phyloP scores from a whole-genome alignment of 192 early-diverging fungal genomes.

The Neocallimastix lanati region DNA sequence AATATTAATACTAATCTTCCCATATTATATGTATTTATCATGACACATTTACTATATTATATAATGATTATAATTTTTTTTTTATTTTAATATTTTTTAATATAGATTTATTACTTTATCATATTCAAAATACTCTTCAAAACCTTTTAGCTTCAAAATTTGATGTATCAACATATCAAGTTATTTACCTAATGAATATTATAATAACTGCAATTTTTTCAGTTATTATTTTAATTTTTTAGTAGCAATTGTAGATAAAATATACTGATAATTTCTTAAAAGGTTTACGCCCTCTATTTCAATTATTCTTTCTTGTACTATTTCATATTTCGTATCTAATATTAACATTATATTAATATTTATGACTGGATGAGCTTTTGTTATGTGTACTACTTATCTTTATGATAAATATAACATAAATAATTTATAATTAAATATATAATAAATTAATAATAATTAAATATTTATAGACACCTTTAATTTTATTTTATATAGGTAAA shows the following conservation, averaged over 20 bases:
- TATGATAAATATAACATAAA: too few species aligned
- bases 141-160: conserved; percentile 69
- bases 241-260: conserved; percentile 89
- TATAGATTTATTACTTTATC: conserved; percentile 71
- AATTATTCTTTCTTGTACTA: conserved; percentile 75
- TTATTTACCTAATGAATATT: conserved; percentile 95
- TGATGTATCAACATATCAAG: conserved; percentile 89
- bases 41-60: too few species aligned
- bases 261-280: conserved; percentile 96
- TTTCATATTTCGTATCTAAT: conserved; percentile 68
- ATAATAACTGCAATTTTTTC: conserved; percentile 87
- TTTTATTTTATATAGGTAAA: too few species aligned
- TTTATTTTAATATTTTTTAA: too few species aligned
- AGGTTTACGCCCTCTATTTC: conserved; percentile 92
- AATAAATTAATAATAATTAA: too few species aligned
- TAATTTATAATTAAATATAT: too few species aligned
- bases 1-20: too few species aligned
- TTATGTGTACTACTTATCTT: conserved; percentile 57
- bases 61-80: conserved; percentile 70
- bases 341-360: conserved; percentile 55
- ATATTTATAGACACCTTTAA: too few species aligned
- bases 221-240: conserved; percentile 68
- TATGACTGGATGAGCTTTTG: conserved; percentile 46
- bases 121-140: conserved; percentile 92
- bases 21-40: too few species aligned